Base-by-base conservation (phyloP, 768 basidiomycete species). In the Lactarius evosmus region DNA sequence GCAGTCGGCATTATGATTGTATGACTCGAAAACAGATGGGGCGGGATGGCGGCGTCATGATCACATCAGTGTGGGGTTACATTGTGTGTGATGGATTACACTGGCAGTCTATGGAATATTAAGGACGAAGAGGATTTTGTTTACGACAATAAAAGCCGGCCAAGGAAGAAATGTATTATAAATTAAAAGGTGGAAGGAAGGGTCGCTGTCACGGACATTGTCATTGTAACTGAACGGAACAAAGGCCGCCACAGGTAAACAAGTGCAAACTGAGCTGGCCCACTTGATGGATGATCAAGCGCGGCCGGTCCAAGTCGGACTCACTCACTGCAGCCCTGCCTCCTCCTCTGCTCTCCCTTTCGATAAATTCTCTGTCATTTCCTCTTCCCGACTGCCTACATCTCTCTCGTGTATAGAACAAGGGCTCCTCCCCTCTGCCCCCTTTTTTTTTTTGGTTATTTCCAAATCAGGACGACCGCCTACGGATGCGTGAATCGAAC, bases 401-500 rank as follows among this genome's bases (percentile, higher is more conserved):
- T 3, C 9, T 36, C 22, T 58, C 51, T 32, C 38, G 27, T 33
- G 29, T 14, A n/a, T 46, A 46, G n/a, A 16, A 1, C 52, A 14
- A 19, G 22, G 22, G 7, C 2, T 41, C 44, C 14, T 29, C 12
- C 4, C 30, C n/a, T 22, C 36, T 4, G 4, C 40, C n/a, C 12
- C 7, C 3, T 55, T 60, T 64, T 63, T 60, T 50, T 46, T 33
- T 6, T 17, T 30, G 34, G 22, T 41, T 1, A 38, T 63, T 58
- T 58, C 38, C 6, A 33, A 51, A 25, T 46, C 41, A 41, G 19
- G 6, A 4, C 54, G 1, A 25, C 59, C 30, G 27, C 59, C 32
- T 29, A 56, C 59, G 58, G 41, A 97, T 97, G 95, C 86, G 95
- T 68, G 95, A 97, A 75, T 89, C 91, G 70, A 97, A 95, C 82